Evolutionary conservation across 2,329 filamentous ascomycete genomes (phyloP), one percentile per base, ranked within the genome.

Genomic region (Orbilia blumenaviensis): DNA sequence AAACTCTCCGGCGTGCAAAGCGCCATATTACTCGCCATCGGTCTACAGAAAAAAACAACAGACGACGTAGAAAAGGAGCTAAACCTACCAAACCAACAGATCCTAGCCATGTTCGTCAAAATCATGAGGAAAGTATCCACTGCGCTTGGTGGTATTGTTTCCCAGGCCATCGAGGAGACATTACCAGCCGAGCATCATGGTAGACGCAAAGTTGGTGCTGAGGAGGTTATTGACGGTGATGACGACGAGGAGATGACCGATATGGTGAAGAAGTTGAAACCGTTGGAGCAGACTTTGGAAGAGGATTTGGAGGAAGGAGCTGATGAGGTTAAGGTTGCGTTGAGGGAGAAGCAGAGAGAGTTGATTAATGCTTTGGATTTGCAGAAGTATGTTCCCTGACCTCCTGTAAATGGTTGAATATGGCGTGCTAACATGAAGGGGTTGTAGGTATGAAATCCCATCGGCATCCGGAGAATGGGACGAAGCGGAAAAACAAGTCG

Each of bases 71-170:
- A 94, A 77, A 89, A 90, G 78, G 95, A 99, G 81, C 84, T 97
- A 2, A 87, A 87, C 6, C 84, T 97, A 4, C 89, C 88, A 0
- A 87, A 89, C 1, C 90, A 89, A 48, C 95, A 98, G 84, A 85
- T 97, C 2, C 86, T 99, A 77, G 94, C 94, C 76, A 96, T 98
- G 91, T 98, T 99, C 83, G 92, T 97, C 82, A 99, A 99, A 86
- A 91, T 97, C 76, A 87, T 97, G 74, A 89, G 93, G 78, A 98
- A 98, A 85, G 87, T 97, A 41, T 91, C 91, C 1, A 86, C 88
- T 1, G 88, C 94, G 81, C 95, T 99, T 83, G 88, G 89, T 32
- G 85, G 86, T 2, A 84, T 98, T 0, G 87, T 97, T 1, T 88
- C 93, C 44, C 89, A 88, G 2, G 93, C 92, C 0, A 90, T 91